Percentiles rank a stretch among this genome's conserved stretches.
Conservation (phyloP, 1,284 basidiomycete species). For the Lignosus rhinocerotis region DNA sequence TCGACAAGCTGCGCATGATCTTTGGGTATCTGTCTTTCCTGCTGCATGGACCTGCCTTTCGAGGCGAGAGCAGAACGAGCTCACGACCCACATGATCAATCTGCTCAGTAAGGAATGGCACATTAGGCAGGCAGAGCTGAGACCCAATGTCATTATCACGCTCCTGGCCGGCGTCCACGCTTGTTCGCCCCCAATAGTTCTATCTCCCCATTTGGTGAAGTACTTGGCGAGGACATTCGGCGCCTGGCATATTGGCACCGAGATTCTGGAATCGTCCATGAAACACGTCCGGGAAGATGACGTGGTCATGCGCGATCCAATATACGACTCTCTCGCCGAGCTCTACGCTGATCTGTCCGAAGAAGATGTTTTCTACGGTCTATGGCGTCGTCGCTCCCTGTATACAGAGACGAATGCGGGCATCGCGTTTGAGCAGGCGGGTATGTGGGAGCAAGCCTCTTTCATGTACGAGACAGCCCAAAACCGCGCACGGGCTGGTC, state of each 20-base stretch:
- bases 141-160: slow-evolving; percentile 96
- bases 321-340: slow-evolving; percentile 91
- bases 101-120: slow-evolving; percentile 95
- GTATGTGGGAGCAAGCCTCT: slow-evolving; percentile 95
- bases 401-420: slow-evolving; percentile 92
- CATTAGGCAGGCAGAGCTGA: slow-evolving; percentile 82
- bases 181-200: slow-evolving; percentile 83
- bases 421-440: slow-evolving; percentile 94
- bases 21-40: slow-evolving; percentile 92
- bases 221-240: slow-evolving; percentile 96
- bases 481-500: slow-evolving; percentile 80
- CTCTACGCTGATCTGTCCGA: slow-evolving; percentile 95
- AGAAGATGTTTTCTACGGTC: slow-evolving; percentile 97
- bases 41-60: slow-evolving; percentile 88
- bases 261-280: slow-evolving; percentile 83
- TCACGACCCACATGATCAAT: slow-evolving; percentile 89
- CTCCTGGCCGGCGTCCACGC: slow-evolving; percentile 84
- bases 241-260: slow-evolving; percentile 91
- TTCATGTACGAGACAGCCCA: slow-evolving; percentile 91
- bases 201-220: slow-evolving; percentile 95
- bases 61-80: slow-evolving; percentile 85
- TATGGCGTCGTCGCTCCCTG: slow-evolving; percentile 89
- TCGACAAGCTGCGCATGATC: slow-evolving; percentile 73
- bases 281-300: slow-evolving; percentile 84
- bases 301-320: slow-evolving; percentile 76